Base-by-base conservation (phyloP, 2,329 filamentous ascomycete species). In the Annulohypoxylon truncatum region DNA sequence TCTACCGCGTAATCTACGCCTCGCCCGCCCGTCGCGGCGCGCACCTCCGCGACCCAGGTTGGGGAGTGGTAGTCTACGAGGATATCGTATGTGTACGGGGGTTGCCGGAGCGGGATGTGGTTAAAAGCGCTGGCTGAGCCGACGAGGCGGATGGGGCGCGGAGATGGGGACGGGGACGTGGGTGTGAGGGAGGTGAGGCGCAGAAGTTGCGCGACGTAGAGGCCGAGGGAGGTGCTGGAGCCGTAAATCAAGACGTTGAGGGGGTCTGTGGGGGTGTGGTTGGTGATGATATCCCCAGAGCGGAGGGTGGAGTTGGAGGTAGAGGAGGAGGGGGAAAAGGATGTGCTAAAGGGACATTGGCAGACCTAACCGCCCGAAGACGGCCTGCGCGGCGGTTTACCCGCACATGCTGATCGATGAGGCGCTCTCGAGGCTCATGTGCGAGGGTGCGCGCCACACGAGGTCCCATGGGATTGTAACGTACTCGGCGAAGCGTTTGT, bases 401-500 rank as follows among this genome's bases (percentile, higher is more conserved):
- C 52, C 52, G 13, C 44, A 56, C 18, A 42, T 29, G 26, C 48
- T 55, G 12, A 56, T 35, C 8, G 51, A 42, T 8, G 51, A 22
- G 4, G 56, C 56, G 35, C 44, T 42, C 22, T 62, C 59, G 9
- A 55, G 33, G 13, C 26, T 38, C 18, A 62, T n/a, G 12, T 48
- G 33, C 4, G n/a, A 5, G 1, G 59, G 59, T 3, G 55, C 33
- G 13, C 4, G n/a, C 56, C 47, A 60, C 35, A 53, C 44, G 0
- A 61, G 51, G 44, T 61, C 59, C 24, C 50, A 33, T 2, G 40
- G 42, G 8, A 55, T 55, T 2, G 42, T 18, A 4, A 61, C 42
- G 51, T 55, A 55, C 18, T 61, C 50, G 51, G 58, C 58, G 33
- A 61, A 61, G 7, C 59, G 35, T 62, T 62, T 3, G 33, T 44